phyloP scores from a whole-genome alignment of 345 rosid genomes.

The Eucalyptus globulus region DNA sequence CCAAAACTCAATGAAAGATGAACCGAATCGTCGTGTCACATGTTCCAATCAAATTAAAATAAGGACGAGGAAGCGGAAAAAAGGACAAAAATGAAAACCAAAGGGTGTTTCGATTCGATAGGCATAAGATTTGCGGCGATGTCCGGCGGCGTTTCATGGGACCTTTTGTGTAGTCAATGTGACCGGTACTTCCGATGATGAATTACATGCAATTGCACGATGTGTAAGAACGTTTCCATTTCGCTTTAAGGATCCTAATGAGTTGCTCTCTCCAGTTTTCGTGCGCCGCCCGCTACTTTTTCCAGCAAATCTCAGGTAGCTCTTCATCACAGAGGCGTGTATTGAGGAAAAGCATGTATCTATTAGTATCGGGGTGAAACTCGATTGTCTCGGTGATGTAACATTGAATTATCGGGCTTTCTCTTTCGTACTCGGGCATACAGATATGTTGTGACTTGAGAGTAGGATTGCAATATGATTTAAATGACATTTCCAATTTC shows the following conservation, averaged over 20 bases:
- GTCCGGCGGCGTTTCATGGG: neutral
- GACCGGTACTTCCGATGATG: neutral
- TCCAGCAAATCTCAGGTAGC: neutral
- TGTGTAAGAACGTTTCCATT: neutral
- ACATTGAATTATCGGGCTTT: neutral
- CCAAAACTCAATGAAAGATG: neutral
- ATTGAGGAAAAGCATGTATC: neutral
- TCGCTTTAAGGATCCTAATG: neutral
- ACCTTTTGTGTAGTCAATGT: neutral
- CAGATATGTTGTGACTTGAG: neutral
- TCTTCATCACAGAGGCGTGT: neutral
- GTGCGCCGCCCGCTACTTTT: neutral
- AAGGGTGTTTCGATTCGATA: neutral
- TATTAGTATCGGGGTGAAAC: neutral
- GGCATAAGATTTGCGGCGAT: neutral
- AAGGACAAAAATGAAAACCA: neutral
- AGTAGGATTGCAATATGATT: neutral
- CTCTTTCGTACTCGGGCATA: neutral
- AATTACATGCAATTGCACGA: neutral
- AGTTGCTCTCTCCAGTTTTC: neutral
- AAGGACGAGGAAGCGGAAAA: neutral
- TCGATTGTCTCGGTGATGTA: neutral
- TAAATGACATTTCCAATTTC: neutral
- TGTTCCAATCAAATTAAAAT: neutral
- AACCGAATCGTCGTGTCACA: neutral